Evolutionary conservation across 257 asterid species (phyloP).

Genomic region (Solanum lignicaule): DNA sequence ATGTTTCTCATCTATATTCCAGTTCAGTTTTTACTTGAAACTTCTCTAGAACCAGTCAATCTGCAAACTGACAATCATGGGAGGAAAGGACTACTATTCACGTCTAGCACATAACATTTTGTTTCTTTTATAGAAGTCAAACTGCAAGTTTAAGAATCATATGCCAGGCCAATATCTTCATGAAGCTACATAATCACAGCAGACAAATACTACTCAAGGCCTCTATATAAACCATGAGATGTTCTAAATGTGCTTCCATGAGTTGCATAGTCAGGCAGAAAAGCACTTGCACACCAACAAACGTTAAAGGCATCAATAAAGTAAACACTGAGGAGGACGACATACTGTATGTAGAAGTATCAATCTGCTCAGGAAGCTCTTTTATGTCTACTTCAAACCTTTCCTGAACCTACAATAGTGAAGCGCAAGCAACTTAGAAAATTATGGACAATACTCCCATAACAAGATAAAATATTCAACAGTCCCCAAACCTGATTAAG

Average conservation of each 20-base stretch:
- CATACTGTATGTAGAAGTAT: conserved; percentile 83
- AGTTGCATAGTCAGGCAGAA: not conserved
- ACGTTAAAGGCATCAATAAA: not conserved
- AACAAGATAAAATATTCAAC: not conserved
- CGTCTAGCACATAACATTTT: not conserved
- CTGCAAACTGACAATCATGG: not conserved
- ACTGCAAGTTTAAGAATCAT: not conserved
- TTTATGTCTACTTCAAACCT: conserved; percentile 78
- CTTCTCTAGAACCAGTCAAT: not conserved
- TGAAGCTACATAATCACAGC: not conserved
- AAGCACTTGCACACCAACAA: not conserved
- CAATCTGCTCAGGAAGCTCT: conserved; percentile 83
- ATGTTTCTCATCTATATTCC: not conserved
- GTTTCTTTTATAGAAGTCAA: not conserved
- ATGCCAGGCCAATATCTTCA: not conserved
- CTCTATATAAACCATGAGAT: not conserved
- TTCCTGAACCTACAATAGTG: conserved; percentile 59
- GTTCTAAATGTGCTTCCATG: not conserved
- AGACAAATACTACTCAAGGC: not conserved
- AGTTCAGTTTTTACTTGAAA: not conserved
- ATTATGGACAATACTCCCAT: not conserved
- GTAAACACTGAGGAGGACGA: not conserved
- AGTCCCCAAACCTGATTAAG: conserved; percentile 54
- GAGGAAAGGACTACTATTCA: not conserved
- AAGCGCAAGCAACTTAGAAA: not conserved